Percentiles rank a stretch among this genome's conserved stretches.
Evolutionary conservation across 1,284 basidiomycete genomes (phyloP).

Genomic region (Heliocybe sulcata): DNA sequence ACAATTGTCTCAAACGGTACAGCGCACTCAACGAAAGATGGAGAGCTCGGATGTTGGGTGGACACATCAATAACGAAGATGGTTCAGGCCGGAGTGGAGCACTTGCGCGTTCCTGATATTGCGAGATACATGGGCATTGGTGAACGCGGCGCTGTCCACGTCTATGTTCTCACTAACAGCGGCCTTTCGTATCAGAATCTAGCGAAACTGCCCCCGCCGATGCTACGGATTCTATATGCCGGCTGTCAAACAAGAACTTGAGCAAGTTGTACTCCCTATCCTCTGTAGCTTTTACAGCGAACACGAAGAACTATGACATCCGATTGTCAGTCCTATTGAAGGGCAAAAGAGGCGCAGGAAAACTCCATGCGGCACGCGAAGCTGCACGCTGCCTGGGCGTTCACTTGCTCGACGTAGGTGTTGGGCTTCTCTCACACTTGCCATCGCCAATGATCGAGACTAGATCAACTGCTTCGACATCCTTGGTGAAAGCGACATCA

Average conservation of each 20-base stretch:
- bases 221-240: too few species aligned
- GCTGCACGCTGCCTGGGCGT: slow-evolving; percentile 66
- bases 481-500: slow-evolving; percentile 73
- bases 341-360: slow-evolving; percentile 71
- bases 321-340: slow-evolving; percentile 65
- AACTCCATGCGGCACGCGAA: slow-evolving; percentile 50
- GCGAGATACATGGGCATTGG: slow-evolving; percentile 47
- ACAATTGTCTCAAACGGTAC: slow-evolving; percentile 30
- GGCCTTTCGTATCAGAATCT: not conserved
- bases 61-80: slow-evolving; percentile 71
- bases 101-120: slow-evolving; percentile 58
- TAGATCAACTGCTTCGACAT: slow-evolving; percentile 86
- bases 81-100: slow-evolving; percentile 73
- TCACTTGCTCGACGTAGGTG: slow-evolving; percentile 71
- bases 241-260: slow-evolving; percentile 16
- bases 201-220: not conserved
- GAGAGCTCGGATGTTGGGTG: slow-evolving; percentile 83
- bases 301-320: slow-evolving; percentile 53
- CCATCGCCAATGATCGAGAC: not conserved
- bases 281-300: slow-evolving; percentile 47
- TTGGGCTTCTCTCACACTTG: not conserved
- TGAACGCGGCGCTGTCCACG: slow-evolving; percentile 18
- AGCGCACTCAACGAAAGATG: slow-evolving; percentile 38
- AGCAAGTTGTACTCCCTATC: slow-evolving; percentile 41
- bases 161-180: not conserved